Evolutionary conservation across 345 rosid genomes (phyloP).

Genomic region (Passiflora organensis): DNA sequence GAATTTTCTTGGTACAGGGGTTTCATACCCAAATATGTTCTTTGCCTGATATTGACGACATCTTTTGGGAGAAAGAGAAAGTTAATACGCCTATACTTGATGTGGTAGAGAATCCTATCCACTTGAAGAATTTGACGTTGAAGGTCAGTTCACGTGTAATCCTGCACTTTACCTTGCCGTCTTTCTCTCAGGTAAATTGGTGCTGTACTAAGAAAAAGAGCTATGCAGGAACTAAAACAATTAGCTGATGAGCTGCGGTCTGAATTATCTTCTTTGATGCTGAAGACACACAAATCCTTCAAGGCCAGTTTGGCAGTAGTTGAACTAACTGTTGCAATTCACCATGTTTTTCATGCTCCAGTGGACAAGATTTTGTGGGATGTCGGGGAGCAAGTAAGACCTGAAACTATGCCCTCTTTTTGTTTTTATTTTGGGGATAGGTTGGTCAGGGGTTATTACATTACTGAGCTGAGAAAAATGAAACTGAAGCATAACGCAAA

Average conservation of each 20-base stretch:
- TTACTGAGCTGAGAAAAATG: background rate
- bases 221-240: conserved; percentile 64
- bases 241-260: conserved; percentile 65
- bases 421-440: no score
- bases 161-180: conserved; percentile 3
- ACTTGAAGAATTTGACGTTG: conserved; percentile 59
- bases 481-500: background rate
- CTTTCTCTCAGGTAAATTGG: conserved; percentile 1
- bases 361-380: conserved; percentile 89
- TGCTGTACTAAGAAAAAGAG: conserved; percentile 7
- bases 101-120: conserved; percentile 67
- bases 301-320: conserved; percentile 65
- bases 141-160: conserved; percentile 43
- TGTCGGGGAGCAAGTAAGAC: conserved; percentile 71
- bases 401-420: background rate
- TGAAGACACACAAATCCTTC: conserved; percentile 43
- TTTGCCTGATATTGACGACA: conserved; percentile 63
- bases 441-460: background rate
- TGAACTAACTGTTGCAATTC: conserved; percentile 80
- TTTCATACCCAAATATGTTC: conserved; percentile 35
- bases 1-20: conserved; percentile 36
- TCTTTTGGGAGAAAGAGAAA: conserved; percentile 60
- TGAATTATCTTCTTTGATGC: conserved; percentile 46
- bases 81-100: conserved; percentile 70
- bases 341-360: conserved; percentile 81